Percentiles rank a stretch among this genome's conserved stretches.
phyloP scores from a whole-genome alignment of 2,329 filamentous ascomycete species.

The Aspergillus calidoustus region DNA sequence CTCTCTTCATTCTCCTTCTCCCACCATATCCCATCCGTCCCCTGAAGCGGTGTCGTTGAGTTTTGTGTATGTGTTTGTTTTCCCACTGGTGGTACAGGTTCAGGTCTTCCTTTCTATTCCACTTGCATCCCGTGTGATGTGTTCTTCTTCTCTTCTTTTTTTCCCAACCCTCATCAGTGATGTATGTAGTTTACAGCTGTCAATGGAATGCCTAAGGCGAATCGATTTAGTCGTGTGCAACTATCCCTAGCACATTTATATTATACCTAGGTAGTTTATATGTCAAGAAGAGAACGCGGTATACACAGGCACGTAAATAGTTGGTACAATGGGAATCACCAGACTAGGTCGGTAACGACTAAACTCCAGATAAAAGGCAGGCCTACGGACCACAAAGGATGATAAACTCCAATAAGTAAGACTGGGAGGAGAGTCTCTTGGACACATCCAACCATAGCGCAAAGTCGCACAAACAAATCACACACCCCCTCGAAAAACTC shows the following conservation, averaged over 20 bases:
- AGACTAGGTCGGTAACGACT: neutral
- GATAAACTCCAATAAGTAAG: neutral
- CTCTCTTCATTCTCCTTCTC: slow-evolving; percentile 15
- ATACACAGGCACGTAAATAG: neutral
- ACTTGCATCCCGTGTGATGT: slow-evolving; percentile 23
- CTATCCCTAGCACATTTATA: neutral
- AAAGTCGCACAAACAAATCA: neutral
- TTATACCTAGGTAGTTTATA: neutral
- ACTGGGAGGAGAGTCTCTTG: neutral
- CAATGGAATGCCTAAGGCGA: slow-evolving; percentile 18
- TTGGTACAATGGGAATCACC: neutral
- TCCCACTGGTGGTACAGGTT: slow-evolving; percentile 18
- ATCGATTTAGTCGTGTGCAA: neutral
- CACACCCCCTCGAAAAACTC: neutral
- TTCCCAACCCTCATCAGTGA: slow-evolving; percentile 15
- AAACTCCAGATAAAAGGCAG: neutral
- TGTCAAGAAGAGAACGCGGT: neutral
- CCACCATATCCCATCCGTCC: neutral
- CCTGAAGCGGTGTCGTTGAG: slow-evolving; percentile 21
- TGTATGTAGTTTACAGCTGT: slow-evolving; percentile 28
- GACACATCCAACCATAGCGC: no score
- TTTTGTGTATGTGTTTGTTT: slow-evolving; percentile 18
- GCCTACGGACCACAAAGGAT: neutral
- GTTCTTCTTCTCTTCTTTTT: slow-evolving; percentile 18
- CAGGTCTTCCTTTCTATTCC: slow-evolving; percentile 15